These are phyloP conservation scores for Diaporthe humulicola DNA, from an alignment of 2,329 filamentous ascomycete species.

Conservation along the genomic window DNA sequence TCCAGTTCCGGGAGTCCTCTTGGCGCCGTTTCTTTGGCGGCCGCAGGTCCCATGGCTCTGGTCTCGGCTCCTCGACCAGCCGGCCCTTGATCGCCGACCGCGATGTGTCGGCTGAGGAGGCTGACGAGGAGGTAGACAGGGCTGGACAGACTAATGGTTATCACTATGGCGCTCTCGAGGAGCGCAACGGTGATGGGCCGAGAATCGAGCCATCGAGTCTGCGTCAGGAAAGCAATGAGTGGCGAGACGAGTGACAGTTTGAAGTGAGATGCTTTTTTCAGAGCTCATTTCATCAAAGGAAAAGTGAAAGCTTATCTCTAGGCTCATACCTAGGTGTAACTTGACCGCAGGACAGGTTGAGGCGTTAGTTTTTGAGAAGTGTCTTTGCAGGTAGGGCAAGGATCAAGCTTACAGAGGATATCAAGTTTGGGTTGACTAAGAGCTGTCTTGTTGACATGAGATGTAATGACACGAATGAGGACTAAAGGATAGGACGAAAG, in stretches of 20 bases:
- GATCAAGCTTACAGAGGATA: no score
- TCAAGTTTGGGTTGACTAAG: not conserved
- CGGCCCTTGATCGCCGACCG: conserved; percentile 32
- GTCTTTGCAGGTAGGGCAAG: not conserved
- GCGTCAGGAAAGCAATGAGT: conserved; percentile 18
- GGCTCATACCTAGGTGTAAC: no score
- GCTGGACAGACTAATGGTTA: not conserved
- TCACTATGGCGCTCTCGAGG: conserved; percentile 32
- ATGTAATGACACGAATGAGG: not conserved
- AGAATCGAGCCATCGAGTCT: conserved; percentile 35
- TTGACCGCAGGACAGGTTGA: not conserved
- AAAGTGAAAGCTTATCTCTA: no score
- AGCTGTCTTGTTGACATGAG: not conserved
- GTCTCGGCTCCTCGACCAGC: not conserved
- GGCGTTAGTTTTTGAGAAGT: not conserved
- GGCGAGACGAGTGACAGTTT: conserved; percentile 28
- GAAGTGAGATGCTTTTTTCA: no score
- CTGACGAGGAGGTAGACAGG: conserved; percentile 30
- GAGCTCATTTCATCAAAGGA: not conserved
- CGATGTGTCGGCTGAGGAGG: conserved; percentile 31
- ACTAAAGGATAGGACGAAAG: not conserved
- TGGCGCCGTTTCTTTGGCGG: conserved; percentile 19
- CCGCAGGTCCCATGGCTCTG: not conserved
- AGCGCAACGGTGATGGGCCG: not conserved
- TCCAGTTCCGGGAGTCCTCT: not conserved